A percentile compares a stretch with the other conserved stretches of the same genome.
Evolutionary conservation across 768 basidiomycete genomes (phyloP).

Genomic region (Sporobolomyces pararoseus): DNA sequence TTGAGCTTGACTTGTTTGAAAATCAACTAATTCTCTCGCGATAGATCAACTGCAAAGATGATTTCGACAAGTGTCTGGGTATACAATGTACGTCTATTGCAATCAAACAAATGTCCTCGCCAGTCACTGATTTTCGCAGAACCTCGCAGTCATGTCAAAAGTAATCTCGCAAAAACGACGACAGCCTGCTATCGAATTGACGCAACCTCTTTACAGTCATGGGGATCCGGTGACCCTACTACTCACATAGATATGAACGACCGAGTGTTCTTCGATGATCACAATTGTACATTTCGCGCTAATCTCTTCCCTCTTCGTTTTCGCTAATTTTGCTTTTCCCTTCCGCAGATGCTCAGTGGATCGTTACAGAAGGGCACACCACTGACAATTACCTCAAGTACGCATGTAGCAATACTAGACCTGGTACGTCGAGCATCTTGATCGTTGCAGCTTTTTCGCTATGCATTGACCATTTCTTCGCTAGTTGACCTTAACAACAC

Average conservation of each 20-base stretch:
- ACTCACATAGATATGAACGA: slow-evolving; percentile 1
- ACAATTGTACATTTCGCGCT: slow-evolving; percentile 6
- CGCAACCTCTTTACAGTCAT: neutral
- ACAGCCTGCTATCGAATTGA: too few relatives aligned
- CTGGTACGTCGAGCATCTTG: too few relatives aligned
- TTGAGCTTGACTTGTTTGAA: too few relatives aligned
- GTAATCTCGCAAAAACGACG: too few relatives aligned
- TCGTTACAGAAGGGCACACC: neutral
- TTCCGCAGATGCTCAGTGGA: slow-evolving; percentile 18
- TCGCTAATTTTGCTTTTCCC: neutral
- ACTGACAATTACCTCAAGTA: neutral
- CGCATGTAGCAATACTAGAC: slow-evolving; percentile 1
- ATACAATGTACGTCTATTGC: slow-evolving; percentile 13
- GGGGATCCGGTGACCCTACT: slow-evolving; percentile 10
- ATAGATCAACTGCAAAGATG: slow-evolving; percentile 9
- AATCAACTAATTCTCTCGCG: too few relatives aligned
- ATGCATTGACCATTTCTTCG: neutral
- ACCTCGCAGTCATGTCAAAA: slow-evolving; percentile 13
- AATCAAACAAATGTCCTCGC: neutral
- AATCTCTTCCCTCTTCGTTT: neutral
- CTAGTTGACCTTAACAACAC: neutral
- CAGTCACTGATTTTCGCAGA: neutral
- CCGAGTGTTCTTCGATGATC: slow-evolving; percentile 17
- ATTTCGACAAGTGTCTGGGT: neutral
- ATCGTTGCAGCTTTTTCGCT: too few relatives aligned